Percentiles rank a stretch among this genome's conserved stretches.
phyloP scores from a whole-genome alignment of 805 yeast species.

The Pichia cephalocereana region DNA sequence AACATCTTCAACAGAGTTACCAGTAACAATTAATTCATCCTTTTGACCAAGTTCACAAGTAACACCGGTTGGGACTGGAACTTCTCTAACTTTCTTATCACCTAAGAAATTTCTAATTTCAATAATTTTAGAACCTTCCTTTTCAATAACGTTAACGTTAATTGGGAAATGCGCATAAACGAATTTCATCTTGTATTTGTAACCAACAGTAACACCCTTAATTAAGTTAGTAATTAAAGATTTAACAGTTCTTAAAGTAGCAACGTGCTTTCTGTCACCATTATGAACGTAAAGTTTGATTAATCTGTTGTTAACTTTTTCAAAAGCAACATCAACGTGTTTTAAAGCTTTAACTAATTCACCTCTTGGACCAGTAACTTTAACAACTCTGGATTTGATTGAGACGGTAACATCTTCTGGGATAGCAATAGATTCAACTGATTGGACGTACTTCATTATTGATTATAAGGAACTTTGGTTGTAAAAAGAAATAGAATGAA shows the following conservation, averaged over 20 bases:
- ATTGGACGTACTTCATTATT: conserved; percentile 53
- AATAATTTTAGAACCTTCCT: conserved; percentile 63
- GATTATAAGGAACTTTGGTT: neutral
- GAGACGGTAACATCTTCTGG: conserved; percentile 91
- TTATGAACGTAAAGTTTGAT: conserved; percentile 91
- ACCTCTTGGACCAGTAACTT: conserved; percentile 98
- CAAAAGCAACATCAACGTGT: conserved; percentile 93
- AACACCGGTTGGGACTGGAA: conserved; percentile 86
- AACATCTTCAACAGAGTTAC: conserved; percentile 96
- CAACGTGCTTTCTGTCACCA: conserved; percentile 99
- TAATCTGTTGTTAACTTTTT: conserved; percentile 59
- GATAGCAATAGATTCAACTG: conserved; percentile 48
- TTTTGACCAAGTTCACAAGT: conserved; percentile 79
- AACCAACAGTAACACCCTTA: conserved; percentile 99
- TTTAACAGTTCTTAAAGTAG: conserved; percentile 97
- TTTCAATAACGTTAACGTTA: conserved; percentile 85
- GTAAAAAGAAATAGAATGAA: no score
- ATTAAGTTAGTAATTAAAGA: conserved; percentile 88
- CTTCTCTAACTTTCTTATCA: conserved; percentile 93
- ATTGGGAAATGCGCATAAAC: conserved; percentile 99
- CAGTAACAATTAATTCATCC: conserved; percentile 88
- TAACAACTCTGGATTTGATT: conserved; percentile 85
- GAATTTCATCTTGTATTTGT: conserved; percentile 99
- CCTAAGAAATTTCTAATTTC: conserved; percentile 99
- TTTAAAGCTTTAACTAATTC: conserved; percentile 78